phyloP scores from a whole-genome alignment of 495 filamentous ascomycete genomes.

The Penicilliopsis zonata region DNA sequence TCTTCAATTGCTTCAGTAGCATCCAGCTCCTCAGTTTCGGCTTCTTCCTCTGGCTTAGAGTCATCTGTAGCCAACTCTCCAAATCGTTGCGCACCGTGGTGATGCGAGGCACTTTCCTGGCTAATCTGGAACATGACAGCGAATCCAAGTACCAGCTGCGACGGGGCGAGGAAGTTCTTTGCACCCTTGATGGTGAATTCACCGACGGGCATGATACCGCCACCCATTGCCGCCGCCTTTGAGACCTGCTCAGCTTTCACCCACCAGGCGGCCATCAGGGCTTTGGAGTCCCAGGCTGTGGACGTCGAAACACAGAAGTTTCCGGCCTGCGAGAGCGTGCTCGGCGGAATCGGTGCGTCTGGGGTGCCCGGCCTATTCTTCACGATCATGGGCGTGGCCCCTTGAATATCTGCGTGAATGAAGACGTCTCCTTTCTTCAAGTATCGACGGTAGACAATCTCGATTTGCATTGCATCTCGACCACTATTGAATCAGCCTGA shows the following conservation, averaged over 20 bases:
- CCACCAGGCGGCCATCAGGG: constrained; percentile 92
- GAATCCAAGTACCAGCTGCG: constrained; percentile 78
- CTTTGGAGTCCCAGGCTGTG: constrained; percentile 89
- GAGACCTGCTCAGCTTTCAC: constrained; percentile 76
- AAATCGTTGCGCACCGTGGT: constrained; percentile 63
- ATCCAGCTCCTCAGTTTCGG: constrained; percentile 2
- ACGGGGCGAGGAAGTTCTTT: constrained; percentile 83
- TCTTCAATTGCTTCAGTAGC: constrained; percentile 1
- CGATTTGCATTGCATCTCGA: constrained; percentile 80
- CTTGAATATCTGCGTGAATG: constrained; percentile 80
- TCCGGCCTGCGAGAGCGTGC: constrained; percentile 83
- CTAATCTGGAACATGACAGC: constrained; percentile 80
- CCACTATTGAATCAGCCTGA: constrained; percentile 36
- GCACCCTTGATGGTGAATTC: constrained; percentile 69
- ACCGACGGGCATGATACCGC: constrained; percentile 69
- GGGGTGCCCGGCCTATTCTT: constrained; percentile 67
- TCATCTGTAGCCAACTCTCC: too few relatives aligned
- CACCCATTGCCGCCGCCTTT: constrained; percentile 61
- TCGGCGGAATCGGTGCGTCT: constrained; percentile 79
- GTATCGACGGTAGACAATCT: constrained; percentile 76
- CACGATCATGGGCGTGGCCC: constrained; percentile 70
- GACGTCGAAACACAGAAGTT: constrained; percentile 73
- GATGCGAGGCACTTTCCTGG: constrained; percentile 71
- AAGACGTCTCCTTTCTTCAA: constrained; percentile 83
- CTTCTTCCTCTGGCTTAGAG: constrained; percentile 2